These are phyloP conservation scores for Kodamaea alishanica DNA, from an alignment of 1,139 yeast genomes.

Conservation along the genomic window DNA sequence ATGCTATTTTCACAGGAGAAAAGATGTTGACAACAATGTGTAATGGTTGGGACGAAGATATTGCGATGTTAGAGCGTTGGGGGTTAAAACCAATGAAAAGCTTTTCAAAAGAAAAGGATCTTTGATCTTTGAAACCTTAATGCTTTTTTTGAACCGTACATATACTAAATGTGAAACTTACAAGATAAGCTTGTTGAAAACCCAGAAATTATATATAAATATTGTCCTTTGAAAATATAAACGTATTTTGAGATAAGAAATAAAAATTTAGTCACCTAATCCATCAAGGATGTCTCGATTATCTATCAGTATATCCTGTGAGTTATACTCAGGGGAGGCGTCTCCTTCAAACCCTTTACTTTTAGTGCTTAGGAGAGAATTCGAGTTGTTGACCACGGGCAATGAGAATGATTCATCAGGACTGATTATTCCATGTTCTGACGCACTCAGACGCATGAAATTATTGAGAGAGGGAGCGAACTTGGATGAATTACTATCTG, in stretches of 20 bases:
- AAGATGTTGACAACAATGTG: slow-evolving; percentile 82
- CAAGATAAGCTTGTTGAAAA: background rate
- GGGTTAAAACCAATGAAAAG: slow-evolving; percentile 69
- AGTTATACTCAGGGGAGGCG: slow-evolving; percentile 8
- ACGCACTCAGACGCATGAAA: slow-evolving; percentile 1
- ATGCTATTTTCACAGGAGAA: slow-evolving; percentile 80
- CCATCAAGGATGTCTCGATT: slow-evolving; percentile 13
- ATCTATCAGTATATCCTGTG: slow-evolving; percentile 1
- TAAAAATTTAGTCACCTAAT: slow-evolving; percentile 5
- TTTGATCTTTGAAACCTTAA: too few species aligned
- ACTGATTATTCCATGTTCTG: slow-evolving; percentile 3
- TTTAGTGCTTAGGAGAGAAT: slow-evolving; percentile 13
- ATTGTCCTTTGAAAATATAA: too few species aligned
- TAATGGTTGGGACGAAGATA: slow-evolving; percentile 83
- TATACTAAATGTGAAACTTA: too few species aligned
- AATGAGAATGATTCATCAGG: slow-evolving; percentile 31
- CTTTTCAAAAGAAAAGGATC: too few species aligned
- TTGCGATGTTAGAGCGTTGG: slow-evolving; percentile 63
- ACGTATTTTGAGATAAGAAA: background rate
- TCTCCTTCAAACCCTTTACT: slow-evolving; percentile 8
- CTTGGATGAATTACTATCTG: slow-evolving; percentile 2
- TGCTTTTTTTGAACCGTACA: too few species aligned
- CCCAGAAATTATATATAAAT: background rate
- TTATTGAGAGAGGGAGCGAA: slow-evolving; percentile 2
- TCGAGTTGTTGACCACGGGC: slow-evolving; percentile 24